A percentile compares a stretch with the other conserved stretches of the same genome.
These are phyloP conservation scores for Pythium aphanidermatum DNA, from an alignment of 352 stramenopile species.

Conservation along the genomic window DNA sequence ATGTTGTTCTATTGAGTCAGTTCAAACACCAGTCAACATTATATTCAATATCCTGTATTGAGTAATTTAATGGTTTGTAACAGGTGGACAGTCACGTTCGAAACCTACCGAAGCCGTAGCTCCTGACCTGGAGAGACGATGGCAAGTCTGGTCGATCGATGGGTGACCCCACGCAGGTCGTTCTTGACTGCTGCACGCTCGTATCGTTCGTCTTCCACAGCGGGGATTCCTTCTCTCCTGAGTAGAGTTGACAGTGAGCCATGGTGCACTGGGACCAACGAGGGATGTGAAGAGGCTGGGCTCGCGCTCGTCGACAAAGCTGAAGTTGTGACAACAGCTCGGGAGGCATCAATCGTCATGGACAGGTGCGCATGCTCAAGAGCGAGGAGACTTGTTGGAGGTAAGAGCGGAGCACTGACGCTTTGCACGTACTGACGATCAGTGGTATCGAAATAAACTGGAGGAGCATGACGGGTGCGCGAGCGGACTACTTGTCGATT, in stretches of 20 bases:
- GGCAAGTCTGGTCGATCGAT: conserved; percentile 11
- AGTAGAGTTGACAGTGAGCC: conserved; percentile 18
- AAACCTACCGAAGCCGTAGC: conserved; percentile 6
- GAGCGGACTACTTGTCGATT: conserved; percentile 16
- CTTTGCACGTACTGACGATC: conserved; percentile 17
- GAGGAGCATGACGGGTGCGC: conserved; percentile 15
- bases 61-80: conserved; percentile 10
- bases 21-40: too few relatives aligned
- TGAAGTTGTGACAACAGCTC: too few relatives aligned
- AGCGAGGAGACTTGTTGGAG: conserved; percentile 2
- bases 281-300: not conserved
- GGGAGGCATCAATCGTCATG: not conserved
- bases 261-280: conserved; percentile 8
- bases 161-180: conserved; percentile 18
- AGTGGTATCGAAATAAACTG: conserved; percentile 13
- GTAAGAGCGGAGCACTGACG: conserved; percentile 11
- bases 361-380: not conserved
- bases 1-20: not conserved
- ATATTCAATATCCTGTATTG: conserved; percentile 5
- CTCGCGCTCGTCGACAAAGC: too few relatives aligned
- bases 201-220: conserved; percentile 11
- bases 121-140: conserved; percentile 9
- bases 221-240: conserved; percentile 14
- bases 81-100: not conserved
- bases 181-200: conserved; percentile 12